Evolutionary conservation across 2,329 filamentous ascomycete species (phyloP).

Genomic region (Cladophialophora yegresii): DNA sequence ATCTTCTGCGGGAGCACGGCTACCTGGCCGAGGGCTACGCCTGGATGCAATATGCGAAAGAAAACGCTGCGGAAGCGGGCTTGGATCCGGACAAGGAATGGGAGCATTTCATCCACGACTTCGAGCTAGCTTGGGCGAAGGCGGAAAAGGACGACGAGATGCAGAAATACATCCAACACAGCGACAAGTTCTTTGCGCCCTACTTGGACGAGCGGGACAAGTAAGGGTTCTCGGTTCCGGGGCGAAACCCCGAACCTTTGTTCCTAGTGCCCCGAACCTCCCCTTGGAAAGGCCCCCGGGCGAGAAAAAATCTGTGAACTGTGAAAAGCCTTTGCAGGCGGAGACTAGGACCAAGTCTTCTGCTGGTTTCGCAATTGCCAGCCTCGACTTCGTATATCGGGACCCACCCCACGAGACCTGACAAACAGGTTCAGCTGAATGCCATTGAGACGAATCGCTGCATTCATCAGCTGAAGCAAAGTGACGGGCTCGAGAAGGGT

Average conservation of each 20-base stretch:
- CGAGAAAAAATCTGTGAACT: not conserved
- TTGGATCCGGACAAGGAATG: conserved; percentile 16
- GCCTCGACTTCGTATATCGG: not conserved
- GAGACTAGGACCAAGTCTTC: not conserved
- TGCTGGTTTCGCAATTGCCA: not conserved
- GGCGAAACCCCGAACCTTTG: too few species aligned
- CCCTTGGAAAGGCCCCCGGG: not conserved
- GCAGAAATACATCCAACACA: not conserved
- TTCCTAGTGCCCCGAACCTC: too few species aligned
- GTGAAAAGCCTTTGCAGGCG: not conserved
- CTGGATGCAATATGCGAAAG: conserved; percentile 18
- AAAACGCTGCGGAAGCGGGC: conserved; percentile 12
- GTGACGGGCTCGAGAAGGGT: not conserved
- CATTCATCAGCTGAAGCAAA: not conserved
- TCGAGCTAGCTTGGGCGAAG: conserved; percentile 17
- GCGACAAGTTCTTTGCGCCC: not conserved
- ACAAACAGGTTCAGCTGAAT: not conserved
- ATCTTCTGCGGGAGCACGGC: conserved; percentile 22
- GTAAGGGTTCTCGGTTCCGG: not conserved
- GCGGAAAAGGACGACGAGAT: conserved; percentile 1
- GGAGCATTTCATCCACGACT: conserved; percentile 18
- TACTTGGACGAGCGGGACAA: not conserved
- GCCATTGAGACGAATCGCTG: not conserved
- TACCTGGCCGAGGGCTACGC: conserved; percentile 10
- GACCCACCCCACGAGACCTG: not conserved